Evolutionary conservation across 805 yeast species (phyloP), one percentile per base, ranked within the genome.

Genomic region (Wickerhamomyces chambardii): DNA sequence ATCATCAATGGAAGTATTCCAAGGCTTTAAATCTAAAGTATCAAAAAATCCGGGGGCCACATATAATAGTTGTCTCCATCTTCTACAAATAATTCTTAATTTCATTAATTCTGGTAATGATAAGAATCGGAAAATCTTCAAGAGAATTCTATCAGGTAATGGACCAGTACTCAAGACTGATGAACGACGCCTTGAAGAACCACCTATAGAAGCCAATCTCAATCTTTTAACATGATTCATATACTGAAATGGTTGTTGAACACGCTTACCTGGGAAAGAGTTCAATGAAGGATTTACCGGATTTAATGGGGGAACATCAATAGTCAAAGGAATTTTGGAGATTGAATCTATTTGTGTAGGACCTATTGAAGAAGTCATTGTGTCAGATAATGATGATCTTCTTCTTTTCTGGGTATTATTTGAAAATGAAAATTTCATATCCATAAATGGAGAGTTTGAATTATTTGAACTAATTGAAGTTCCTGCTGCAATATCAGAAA

Each of bases 1-100:
- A 53, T 83, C 89, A 45, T 73, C 68, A 16, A 83, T 63, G 5
- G 67, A 55, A 4, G 79, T 74, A 51, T 72, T 77, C 73, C 79
- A 83, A 2, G 73, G 74, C 0, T 70, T 66, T 40, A 83, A 58
- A 47, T 81, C 84, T 33, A 83, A 59, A 0, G 30, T 53, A 16
- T 61, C 63, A 45, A 70, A 71, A 26, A 81, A 59, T 15, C 63
- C 66, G 2, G 76, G 72, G 1, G 83, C 75, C 24, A 71, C 66
- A 38, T 69, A 70, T 15, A 81, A 55, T 26, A 83, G 55, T 43
- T 77, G 83, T 45, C 79, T 65, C 89, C 90, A 83, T 44, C 79
- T 67, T 39, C 70, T 61, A 51, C 82, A 74, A 28, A 81, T 77
- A 4, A 66, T 45, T 36, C 81, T 61, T 41, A 75, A 44, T 45